Evolutionary conservation across 805 yeast genomes (phyloP), one percentile per base, ranked within the genome.

Genomic region (Candida hungchunana): DNA sequence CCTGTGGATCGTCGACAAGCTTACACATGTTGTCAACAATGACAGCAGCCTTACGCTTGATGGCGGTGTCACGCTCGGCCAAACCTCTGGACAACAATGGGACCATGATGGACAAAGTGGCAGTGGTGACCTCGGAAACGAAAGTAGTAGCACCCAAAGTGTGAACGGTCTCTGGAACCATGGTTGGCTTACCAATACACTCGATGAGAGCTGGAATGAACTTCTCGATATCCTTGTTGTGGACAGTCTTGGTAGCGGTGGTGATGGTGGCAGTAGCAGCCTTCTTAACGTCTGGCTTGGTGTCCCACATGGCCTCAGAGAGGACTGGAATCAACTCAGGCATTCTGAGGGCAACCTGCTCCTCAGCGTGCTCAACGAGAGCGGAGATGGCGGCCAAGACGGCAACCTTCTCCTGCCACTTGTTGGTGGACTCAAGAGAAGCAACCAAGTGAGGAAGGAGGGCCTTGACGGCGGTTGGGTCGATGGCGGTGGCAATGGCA

Each of bases 271-370:
- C 81, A 56, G 93, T 84, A 50, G 99, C 97, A 65, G 94, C 95
- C 55, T 75, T 77, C 82, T 93, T 93, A 64, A 93, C 98, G 63
- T 93, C 97, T 71, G 77, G 75, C 82, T 93, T 93, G 71, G 99
- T 93, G 73, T 93, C 98, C 99, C 99, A 93, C 97, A 93, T 93
- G 60, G 97, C 87, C 77, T 93, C 99, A 57, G 98, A 93, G 60
- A 93, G 75, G 53, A 82, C 93, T 69, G 99, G 98, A 60, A 93
- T 90, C 67, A 93, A 80, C 77, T 93, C 97, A 61, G 97, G 96
- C 97, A 93, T 93, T 79, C 98, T 88, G 61, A 93, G 78, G 56
- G 98, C 96, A 55, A 93, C 75, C 77, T 89, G 99, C 58, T 71
- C 83, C 70, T 89, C 90, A 57, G 98, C 96, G 55, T 87, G 75